Evolutionary conservation across 129 eudicot genomes (phyloP).

Genomic region (Chrysanthemum lavandulifolium): DNA sequence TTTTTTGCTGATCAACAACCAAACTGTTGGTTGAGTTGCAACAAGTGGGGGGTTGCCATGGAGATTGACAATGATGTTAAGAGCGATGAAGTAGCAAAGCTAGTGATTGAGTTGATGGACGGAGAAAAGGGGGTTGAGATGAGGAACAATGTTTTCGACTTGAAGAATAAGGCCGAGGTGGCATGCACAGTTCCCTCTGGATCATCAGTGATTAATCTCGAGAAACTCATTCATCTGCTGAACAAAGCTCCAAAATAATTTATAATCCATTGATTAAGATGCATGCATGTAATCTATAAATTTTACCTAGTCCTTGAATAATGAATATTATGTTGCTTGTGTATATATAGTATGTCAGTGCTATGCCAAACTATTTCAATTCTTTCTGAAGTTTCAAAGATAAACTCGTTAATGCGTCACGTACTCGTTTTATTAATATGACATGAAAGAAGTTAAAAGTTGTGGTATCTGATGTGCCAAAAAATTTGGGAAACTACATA

Average conservation of each 20-base stretch:
- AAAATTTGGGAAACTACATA: too few species aligned
- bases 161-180: constrained; percentile 33
- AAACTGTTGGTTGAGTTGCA: constrained; percentile 34
- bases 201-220: constrained; percentile 31
- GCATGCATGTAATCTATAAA: too few species aligned
- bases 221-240: constrained; percentile 21
- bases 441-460: too few species aligned
- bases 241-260: constrained; percentile 5
- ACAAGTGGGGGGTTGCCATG: constrained; percentile 32
- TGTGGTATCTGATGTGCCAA: too few species aligned
- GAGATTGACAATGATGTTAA: constrained; percentile 27
- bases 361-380: too few species aligned
- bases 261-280: too few species aligned
- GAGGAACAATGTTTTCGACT: constrained; percentile 24
- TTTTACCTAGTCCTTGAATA: too few species aligned
- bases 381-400: too few species aligned
- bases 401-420: too few species aligned
- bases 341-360: too few species aligned
- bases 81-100: constrained; percentile 30
- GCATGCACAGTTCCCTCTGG: constrained; percentile 33
- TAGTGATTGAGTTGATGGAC: constrained; percentile 39
- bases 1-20: constrained; percentile 35
- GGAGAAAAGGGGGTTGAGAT: constrained; percentile 31
- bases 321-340: too few species aligned
- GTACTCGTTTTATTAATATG: too few species aligned